phyloP scores from a whole-genome alignment of 768 basidiomycete genomes.

The Aureoboletus auriporus region DNA sequence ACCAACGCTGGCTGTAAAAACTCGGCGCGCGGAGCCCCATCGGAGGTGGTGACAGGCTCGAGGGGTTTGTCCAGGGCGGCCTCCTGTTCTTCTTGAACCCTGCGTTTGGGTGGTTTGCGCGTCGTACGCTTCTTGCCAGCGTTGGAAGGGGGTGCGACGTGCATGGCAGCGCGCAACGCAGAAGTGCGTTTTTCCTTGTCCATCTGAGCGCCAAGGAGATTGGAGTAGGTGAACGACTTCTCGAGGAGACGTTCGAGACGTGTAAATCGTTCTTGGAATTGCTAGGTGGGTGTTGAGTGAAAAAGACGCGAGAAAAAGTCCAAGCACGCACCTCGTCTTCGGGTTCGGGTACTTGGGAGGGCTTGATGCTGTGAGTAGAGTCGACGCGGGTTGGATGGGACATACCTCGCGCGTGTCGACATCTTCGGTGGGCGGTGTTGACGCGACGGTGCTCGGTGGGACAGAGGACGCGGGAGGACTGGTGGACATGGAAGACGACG shows the following conservation, averaged over 20 bases:
- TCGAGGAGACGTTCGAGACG: conserved; percentile 67
- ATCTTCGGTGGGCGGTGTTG: conserved; percentile 22
- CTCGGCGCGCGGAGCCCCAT: conserved; percentile 19
- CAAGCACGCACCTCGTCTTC: conserved; percentile 19
- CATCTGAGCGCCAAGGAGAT: conserved; percentile 70
- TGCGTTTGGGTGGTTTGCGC: conserved; percentile 9
- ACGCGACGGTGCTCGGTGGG: conserved; percentile 23
- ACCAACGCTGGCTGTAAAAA: conserved; percentile 76
- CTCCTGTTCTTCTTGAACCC: conserved; percentile 10
- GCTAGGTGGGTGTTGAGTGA: conserved; percentile 29
- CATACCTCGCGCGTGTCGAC: conserved; percentile 18
- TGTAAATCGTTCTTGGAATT: conserved; percentile 44
- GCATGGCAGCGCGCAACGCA: conserved; percentile 27
- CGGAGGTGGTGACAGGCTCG: background rate
- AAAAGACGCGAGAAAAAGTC: background rate
- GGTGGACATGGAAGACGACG: conserved; percentile 16
- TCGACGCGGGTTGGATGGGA: background rate
- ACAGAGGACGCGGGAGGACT: conserved; percentile 15
- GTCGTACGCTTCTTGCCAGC: conserved; percentile 9
- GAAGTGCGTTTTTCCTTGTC: conserved; percentile 46
- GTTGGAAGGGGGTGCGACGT: conserved; percentile 8
- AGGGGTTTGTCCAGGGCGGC: conserved; percentile 11
- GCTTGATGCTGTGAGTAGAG: conserved; percentile 4
- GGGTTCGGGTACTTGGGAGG: conserved; percentile 10
- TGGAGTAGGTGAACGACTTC: conserved; percentile 73